Base-by-base conservation (phyloP, 1,139 yeast species). In the Hemisphaericaspora lyxosophila region DNA sequence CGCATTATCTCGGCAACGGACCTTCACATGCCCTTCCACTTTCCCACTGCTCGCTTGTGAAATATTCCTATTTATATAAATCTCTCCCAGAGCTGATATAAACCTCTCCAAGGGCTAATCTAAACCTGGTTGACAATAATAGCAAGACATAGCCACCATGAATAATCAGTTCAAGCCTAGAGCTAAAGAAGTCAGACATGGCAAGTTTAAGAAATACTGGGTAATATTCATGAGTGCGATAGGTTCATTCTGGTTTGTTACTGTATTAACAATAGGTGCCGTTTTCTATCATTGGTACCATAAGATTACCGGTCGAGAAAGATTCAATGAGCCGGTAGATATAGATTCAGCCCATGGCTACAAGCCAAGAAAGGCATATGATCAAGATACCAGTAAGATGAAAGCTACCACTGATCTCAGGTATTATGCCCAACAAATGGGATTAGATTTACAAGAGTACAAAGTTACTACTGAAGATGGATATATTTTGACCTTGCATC, bases 401-500 rank as follows among this genome's bases (percentile, higher is more conserved):
- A 62, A 62, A 43, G 44, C 56, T 2, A 48, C 60, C 3, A 44
- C 49, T 26, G 55, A 62, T 44, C 60, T 89, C 37, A 58, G 74
- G 18, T 87, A 85, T 55, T 90, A 89, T 55, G 80, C 84, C 9
- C 62, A 67, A 34, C 70, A 80, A 33, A 62, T 82, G 41, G 84
- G 80, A 1, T 64, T 85, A 22, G 81, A 75, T 22, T 65, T 88
- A 28, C 75, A 73, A 40, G 81, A 75, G 41, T 78, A 76, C 53
- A 70, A 68, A 16, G 70, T 89, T 2, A 67, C 75, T 6, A 90
- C 97, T 0, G 65, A 70, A n/a, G 97, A 92, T 60, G 96, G 96
- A 2, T 89, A 76, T 56, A 67, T 78, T 2, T 62, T 92, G 18
- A 69, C 72, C 0, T 57, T 90, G 34, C 84, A 87, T 54, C 78